Base-by-base conservation (phyloP, 1,284 basidiomycete species). In the Ganoderma meredithae region DNA sequence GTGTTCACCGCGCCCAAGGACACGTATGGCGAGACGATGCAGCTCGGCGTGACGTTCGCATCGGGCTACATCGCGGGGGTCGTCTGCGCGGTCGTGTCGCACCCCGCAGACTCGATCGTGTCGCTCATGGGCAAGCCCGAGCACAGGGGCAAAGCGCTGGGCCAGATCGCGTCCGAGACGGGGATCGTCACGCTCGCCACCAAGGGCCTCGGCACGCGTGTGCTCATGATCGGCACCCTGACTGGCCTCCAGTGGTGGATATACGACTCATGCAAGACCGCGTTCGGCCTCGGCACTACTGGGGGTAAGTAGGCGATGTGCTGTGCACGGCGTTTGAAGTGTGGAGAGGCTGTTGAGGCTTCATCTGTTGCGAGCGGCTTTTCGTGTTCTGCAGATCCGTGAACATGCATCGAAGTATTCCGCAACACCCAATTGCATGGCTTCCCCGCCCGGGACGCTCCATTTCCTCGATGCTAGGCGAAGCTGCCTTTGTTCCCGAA, bases 171-270 rank as follows among this genome's bases (percentile, higher is more conserved):
- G 31, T 81, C 81, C 36, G 92, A 94, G 75, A 88, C 91, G 65
- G 92, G 92, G 40, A 65, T 88, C 62, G 77, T 78, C 22, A 79
- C 83, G 62, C 84, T 94, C 62, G 87, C 88, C 31, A 94, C 92
- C 71, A 93, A 93, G 83, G 92, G 92, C 82, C 88, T 94, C 71
- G 90, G 90, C 65, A 92, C 92, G 43, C 86, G 92, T 84, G 90
- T 94, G 63, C 72, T 93, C 79, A 93, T 94, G 91, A 93, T 93
- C 68, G 89, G 88, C 86, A 92, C 91, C 60, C 82, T 92, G 73
- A 92, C 90, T 75, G 90, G 92, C 76, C 94, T 94, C 91, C 92
- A 94, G 84, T 94, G 92, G 92, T 94, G 92, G 92, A 94, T 94
- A 80, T 94, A 94, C 79, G 92, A 94, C 77, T 83, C 86, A 63